Conservation (phyloP, 2,329 filamentous ascomycete species). For the Cercospora canescens region DNA sequence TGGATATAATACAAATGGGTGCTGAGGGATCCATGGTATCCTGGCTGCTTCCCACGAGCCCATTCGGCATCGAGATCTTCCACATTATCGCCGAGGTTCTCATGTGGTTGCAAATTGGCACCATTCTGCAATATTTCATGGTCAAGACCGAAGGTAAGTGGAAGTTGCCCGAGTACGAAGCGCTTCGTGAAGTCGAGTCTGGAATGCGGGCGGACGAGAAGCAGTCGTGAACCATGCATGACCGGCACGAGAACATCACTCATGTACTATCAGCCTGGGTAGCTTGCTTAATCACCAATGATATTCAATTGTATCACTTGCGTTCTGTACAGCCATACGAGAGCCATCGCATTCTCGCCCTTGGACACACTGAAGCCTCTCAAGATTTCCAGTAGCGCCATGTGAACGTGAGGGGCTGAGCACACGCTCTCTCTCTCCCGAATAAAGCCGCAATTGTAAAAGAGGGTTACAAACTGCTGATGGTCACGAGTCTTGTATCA, state of each 20-base stretch:
- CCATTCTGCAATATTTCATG: conserved; percentile 11
- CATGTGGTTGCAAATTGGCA: conserved; percentile 14
- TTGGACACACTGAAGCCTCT: too few relatives aligned
- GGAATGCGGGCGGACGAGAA: neutral
- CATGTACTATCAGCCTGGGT: neutral
- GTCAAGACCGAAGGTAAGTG: conserved; percentile 1
- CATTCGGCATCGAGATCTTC: conserved; percentile 31
- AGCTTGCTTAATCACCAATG: neutral
- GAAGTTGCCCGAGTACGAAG: conserved; percentile 6
- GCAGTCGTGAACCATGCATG: neutral
- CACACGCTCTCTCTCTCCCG: too few relatives aligned
- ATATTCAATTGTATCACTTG: neutral
- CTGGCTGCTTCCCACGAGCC: conserved; percentile 34
- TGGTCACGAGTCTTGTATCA: neutral
- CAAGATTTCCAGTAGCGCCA: too few relatives aligned
- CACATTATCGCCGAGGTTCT: conserved; percentile 24
- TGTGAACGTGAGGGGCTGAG: too few relatives aligned
- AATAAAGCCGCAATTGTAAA: too few relatives aligned
- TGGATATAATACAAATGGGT: conserved; percentile 19
- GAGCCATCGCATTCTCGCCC: too few relatives aligned
- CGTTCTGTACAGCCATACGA: too few relatives aligned
- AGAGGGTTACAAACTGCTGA: too few relatives aligned
- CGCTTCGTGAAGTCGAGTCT: neutral
- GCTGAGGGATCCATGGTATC: conserved; percentile 15
- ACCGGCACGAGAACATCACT: neutral